phyloP scores from a whole-genome alignment of 371 early-diverging fungal species.

The Mucor indicus region DNA sequence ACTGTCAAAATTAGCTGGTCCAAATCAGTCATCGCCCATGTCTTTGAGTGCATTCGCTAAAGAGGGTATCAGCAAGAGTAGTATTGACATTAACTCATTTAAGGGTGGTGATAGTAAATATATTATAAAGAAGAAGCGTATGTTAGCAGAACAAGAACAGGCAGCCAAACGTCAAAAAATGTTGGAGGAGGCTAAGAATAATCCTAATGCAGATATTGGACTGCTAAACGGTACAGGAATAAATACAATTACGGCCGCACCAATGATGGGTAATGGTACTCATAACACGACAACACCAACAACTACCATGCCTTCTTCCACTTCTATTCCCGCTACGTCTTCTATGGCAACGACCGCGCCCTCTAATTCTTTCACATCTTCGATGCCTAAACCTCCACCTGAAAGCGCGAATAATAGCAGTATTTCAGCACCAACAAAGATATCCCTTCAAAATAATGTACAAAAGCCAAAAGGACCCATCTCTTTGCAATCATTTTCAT shows the following conservation, averaged over 20 bases:
- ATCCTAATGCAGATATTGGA: neutral
- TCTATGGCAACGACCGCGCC: neutral
- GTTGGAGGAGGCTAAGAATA: constrained; percentile 2
- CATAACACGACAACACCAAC: neutral
- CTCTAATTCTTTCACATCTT: neutral
- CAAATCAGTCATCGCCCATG: constrained; percentile 1
- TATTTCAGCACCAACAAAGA: neutral
- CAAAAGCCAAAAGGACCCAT: constrained; percentile 3
- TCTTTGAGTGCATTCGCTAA: neutral
- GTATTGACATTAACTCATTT: constrained; percentile 16
- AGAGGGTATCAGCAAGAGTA: constrained; percentile 10
- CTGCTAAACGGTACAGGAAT: neutral
- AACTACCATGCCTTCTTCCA: neutral
- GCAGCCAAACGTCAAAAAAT: constrained; percentile 11
- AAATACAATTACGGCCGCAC: neutral
- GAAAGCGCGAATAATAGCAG: neutral
- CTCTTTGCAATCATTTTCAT: constrained; percentile 3
- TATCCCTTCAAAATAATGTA: too few species aligned
- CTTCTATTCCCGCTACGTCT: neutral
- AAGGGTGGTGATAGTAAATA: constrained; percentile 20
- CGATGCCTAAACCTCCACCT: neutral
- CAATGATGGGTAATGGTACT: neutral
- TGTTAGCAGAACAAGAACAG: constrained; percentile 8
- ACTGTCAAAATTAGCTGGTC: constrained; percentile 2
- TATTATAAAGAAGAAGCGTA: constrained; percentile 20